Conservation (phyloP, 768 basidiomycete species). For the Mycena metata region DNA sequence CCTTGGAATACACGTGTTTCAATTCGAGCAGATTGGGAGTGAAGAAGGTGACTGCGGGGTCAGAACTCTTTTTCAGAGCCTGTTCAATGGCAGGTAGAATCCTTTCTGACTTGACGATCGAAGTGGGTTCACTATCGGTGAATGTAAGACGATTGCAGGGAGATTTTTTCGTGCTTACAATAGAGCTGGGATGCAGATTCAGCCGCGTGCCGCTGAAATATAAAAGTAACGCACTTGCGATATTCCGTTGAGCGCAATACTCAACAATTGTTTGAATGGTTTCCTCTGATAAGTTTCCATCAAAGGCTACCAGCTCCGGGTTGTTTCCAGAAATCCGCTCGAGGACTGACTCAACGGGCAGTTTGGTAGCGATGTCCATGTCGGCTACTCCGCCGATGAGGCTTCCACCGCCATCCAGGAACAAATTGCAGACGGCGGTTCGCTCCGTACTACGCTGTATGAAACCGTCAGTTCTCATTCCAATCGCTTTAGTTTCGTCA, state of each 20-base stretch:
- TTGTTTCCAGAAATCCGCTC: slow-evolving; percentile 59
- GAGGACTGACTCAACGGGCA: slow-evolving; percentile 47
- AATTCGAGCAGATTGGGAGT: slow-evolving; percentile 93
- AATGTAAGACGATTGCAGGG: not conserved
- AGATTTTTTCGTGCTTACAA: slow-evolving; percentile 65
- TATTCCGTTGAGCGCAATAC: slow-evolving; percentile 61
- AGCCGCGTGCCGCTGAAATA: not conserved
- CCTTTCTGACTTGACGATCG: slow-evolving; percentile 79
- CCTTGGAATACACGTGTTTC: slow-evolving; percentile 63
- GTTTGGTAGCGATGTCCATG: slow-evolving; percentile 77
- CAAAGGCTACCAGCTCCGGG: slow-evolving; percentile 77
- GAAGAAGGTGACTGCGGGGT: slow-evolving; percentile 73
- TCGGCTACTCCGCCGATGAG: slow-evolving; percentile 92
- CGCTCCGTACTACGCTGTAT: slow-evolving; percentile 49
- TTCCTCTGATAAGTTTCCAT: slow-evolving; percentile 78
- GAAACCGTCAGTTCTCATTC: slow-evolving; percentile 90
- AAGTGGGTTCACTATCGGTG: slow-evolving; percentile 88
- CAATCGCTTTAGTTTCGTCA: slow-evolving; percentile 67
- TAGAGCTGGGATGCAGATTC: slow-evolving; percentile 64
- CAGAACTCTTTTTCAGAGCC: slow-evolving; percentile 44
- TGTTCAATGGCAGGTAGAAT: slow-evolving; percentile 75
- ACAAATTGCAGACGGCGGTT: slow-evolving; percentile 90
- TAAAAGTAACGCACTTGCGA: slow-evolving; percentile 64
- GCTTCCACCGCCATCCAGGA: slow-evolving; percentile 78
- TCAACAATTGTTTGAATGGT: slow-evolving; percentile 65